Base-by-base conservation (phyloP, 2,329 filamentous ascomycete genomes). In the Gaeumannomyces sp. region DNA sequence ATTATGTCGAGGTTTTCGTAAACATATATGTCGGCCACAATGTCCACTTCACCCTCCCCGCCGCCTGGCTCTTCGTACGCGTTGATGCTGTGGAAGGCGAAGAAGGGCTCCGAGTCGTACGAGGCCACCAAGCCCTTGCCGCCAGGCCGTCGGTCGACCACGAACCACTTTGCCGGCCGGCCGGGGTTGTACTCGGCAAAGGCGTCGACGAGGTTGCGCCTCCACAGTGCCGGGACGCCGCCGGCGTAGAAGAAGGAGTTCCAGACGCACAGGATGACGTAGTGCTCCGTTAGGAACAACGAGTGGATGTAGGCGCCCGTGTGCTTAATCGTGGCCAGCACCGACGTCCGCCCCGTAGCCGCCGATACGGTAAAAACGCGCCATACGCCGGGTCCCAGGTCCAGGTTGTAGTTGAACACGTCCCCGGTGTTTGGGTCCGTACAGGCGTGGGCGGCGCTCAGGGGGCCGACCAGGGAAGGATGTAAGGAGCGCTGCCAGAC, bases 301-400 rank as follows among this genome's bases (percentile, higher is more conserved):
- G 66, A 68, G 45, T 71, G 70, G 35, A 74, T 63, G 64, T 72
- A 72, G 3, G 82, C 73, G 3, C 79, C 77, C 4, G 76, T 74
- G 3, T 77, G 79, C 0, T 76, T 74, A 66, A 95, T 84, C 0
- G 83, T 87, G 3, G 91, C 91, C 0, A 96, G 81, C 25, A 95
- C 87, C 0, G 86, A 83, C 0, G 90, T 91, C 64, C 85, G 78
- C 0, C 88, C 89, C 0, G 85, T 89, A 0, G 80, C 73, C 0
- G 86, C 83, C 25, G 83, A 88, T 2, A 86, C 83, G 1, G 82
- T 78, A 74, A 93, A 95, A 22, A 95, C 72, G 22, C 89, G 86
- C 72, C 94, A 95, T 0, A 80, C 85, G 0, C 72, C 72, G 0
- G 73, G 75, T 25, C 59, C 59, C 31, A 60, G 33, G 4, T 64